These are phyloP conservation scores for Microbotryum saponariae DNA, from an alignment of 1,284 basidiomycete species.

Conservation along the genomic window DNA sequence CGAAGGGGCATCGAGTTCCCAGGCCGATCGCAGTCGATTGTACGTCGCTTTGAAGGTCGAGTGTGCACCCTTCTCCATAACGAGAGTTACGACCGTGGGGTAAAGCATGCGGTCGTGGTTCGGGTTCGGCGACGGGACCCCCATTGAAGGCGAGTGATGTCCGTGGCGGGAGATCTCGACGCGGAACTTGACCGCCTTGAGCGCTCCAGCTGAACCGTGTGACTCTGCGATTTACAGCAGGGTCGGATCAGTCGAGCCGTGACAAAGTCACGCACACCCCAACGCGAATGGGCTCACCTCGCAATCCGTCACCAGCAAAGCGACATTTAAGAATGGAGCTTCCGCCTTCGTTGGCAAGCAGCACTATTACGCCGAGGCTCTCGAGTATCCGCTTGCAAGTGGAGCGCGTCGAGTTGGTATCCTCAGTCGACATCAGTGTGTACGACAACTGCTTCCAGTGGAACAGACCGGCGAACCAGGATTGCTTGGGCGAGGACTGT, in stretches of 20 bases:
- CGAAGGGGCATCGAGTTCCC: conserved; percentile 45
- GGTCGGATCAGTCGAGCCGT: background rate
- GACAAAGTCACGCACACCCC: background rate
- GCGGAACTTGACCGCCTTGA: conserved; percentile 61
- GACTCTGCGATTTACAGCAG: background rate
- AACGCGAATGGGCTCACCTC: background rate
- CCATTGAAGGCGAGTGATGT: conserved; percentile 36
- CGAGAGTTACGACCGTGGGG: conserved; percentile 57
- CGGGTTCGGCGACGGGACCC: conserved; percentile 13
- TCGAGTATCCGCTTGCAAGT: conserved; percentile 62
- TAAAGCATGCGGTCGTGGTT: conserved; percentile 23
- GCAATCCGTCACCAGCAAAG: conserved; percentile 50
- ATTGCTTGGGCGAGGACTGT: conserved; percentile 49
- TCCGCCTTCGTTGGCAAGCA: conserved; percentile 56
- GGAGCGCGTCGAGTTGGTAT: conserved; percentile 55
- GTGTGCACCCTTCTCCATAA: conserved; percentile 80
- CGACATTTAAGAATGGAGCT: conserved; percentile 57
- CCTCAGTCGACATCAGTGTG: conserved; percentile 47
- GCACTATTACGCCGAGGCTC: conserved; percentile 56
- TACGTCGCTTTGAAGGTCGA: conserved; percentile 70
- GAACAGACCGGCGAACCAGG: conserved; percentile 85
- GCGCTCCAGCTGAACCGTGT: conserved; percentile 35
- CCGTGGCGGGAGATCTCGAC: conserved; percentile 59
- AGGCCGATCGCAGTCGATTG: conserved; percentile 61
- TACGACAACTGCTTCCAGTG: conserved; percentile 55